A percentile compares a stretch with the other conserved stretches of the same genome.
Conservation (phyloP, 495 filamentous ascomycete genomes). For the Ramalina intermedia region DNA sequence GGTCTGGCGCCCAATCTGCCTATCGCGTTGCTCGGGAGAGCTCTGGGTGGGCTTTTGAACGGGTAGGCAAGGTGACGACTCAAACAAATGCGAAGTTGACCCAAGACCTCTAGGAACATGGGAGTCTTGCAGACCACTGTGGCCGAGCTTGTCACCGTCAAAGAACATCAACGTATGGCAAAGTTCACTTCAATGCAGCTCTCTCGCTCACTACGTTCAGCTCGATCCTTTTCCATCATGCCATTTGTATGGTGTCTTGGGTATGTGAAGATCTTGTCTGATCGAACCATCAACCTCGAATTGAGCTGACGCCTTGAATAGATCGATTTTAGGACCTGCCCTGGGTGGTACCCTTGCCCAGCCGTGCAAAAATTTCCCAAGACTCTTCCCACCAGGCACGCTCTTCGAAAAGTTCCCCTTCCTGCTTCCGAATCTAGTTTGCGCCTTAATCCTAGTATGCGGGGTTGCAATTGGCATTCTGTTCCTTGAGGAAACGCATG, state of each 20-base stretch:
- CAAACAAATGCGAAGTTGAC: constrained; percentile 2
- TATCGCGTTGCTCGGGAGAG: constrained; percentile 69
- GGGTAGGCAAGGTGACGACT: constrained; percentile 38
- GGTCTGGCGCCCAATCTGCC: constrained; percentile 78
- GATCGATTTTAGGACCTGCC: constrained; percentile 73
- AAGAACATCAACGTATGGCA: constrained; percentile 72
- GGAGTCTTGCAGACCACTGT: constrained; percentile 92
- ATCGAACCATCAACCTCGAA: neutral
- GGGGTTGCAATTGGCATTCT: constrained; percentile 73
- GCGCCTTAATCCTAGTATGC: constrained; percentile 58
- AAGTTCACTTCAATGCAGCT: neutral
- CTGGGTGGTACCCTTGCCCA: constrained; percentile 83
- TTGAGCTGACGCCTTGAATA: constrained; percentile 11
- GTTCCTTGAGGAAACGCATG: constrained; percentile 92
- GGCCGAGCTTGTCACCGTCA: constrained; percentile 77
- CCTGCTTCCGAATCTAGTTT: constrained; percentile 85
- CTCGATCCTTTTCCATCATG: constrained; percentile 91
- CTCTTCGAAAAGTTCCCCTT: constrained; percentile 81
- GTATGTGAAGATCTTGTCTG: constrained; percentile 25
- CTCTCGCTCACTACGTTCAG: constrained; percentile 23
- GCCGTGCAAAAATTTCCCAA: constrained; percentile 71
- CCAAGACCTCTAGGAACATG: constrained; percentile 45
- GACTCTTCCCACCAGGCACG: constrained; percentile 51
- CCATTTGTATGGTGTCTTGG: constrained; percentile 95
- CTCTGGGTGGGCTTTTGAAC: constrained; percentile 82